A percentile compares a stretch with the other conserved stretches of the same genome.
Evolutionary conservation across 2,329 filamentous ascomycete genomes (phyloP).

Genomic region (Hypoxylon sp.): DNA sequence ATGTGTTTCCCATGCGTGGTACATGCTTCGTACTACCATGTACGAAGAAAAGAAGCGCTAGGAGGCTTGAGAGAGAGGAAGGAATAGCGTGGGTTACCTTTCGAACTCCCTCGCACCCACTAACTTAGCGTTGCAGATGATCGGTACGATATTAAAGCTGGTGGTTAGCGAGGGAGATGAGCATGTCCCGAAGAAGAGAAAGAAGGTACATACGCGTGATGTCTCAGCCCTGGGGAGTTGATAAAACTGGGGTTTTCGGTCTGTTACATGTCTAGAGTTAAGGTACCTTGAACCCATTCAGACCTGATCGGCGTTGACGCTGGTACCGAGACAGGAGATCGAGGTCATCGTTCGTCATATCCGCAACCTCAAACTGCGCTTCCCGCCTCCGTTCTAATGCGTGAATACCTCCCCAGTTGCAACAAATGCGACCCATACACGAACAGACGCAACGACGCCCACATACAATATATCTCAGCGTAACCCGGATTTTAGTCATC

Average conservation of each 20-base stretch:
- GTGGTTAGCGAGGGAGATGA: slow-evolving; percentile 19
- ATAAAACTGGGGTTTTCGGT: neutral
- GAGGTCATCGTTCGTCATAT: slow-evolving; percentile 25
- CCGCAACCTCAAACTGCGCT: slow-evolving; percentile 1
- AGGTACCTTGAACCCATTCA: neutral
- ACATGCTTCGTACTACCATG: neutral
- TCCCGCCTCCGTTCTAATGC: neutral
- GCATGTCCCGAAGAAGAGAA: slow-evolving; percentile 7
- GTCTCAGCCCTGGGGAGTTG: slow-evolving; percentile 29
- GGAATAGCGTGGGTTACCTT: neutral
- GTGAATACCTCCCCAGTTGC: slow-evolving; percentile 16
- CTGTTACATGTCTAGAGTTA: no score
- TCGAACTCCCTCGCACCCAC: neutral
- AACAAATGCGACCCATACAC: neutral
- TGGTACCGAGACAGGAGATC: slow-evolving; percentile 15
- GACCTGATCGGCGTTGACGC: slow-evolving; percentile 15
- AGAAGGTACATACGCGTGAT: slow-evolving; percentile 21
- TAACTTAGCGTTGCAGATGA: slow-evolving; percentile 23
- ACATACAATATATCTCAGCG: neutral
- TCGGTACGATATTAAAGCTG: slow-evolving; percentile 10
- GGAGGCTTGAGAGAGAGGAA: neutral
- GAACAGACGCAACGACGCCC: neutral
- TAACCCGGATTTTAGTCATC: slow-evolving; percentile 5
- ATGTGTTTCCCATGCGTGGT: slow-evolving; percentile 6
- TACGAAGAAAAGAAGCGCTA: neutral